Conservation (phyloP, 2,329 filamentous ascomycete genomes). For the Onygenales sp. region DNA sequence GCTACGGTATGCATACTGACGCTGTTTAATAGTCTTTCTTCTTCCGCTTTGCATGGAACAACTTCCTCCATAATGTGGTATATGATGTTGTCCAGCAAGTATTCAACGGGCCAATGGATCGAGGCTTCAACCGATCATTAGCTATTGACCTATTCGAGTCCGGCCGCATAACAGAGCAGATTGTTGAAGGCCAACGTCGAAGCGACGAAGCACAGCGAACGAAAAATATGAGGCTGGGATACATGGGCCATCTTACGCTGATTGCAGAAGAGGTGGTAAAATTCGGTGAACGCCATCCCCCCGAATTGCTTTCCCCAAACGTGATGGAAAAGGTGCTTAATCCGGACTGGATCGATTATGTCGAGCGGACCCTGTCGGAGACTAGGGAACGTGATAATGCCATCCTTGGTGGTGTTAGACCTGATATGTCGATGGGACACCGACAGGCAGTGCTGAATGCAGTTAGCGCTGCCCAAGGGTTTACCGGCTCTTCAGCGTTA, state of each 20-base stretch:
- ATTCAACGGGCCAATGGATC: slow-evolving; percentile 96
- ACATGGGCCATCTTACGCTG: slow-evolving; percentile 95
- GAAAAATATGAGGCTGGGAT: slow-evolving; percentile 84
- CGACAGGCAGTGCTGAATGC: slow-evolving; percentile 57
- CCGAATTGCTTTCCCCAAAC: slow-evolving; percentile 71
- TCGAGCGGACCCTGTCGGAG: slow-evolving; percentile 84
- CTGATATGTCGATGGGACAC: slow-evolving; percentile 77
- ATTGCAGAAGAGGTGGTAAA: slow-evolving; percentile 98
- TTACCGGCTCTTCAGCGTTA: slow-evolving; percentile 57
- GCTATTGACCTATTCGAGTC: slow-evolving; percentile 89
- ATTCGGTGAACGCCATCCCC: slow-evolving; percentile 88
- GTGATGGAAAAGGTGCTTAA: slow-evolving; percentile 85
- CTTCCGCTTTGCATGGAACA: slow-evolving; percentile 98
- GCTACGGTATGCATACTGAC: slow-evolving; percentile 3
- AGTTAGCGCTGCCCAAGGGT: slow-evolving; percentile 47
- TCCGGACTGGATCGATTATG: slow-evolving; percentile 86
- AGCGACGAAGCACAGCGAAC: slow-evolving; percentile 78
- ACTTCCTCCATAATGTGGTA: slow-evolving; percentile 97
- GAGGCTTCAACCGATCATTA: slow-evolving; percentile 80
- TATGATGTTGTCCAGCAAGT: slow-evolving; percentile 99
- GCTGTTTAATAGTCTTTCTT: slow-evolving; percentile 67
- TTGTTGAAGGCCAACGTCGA: slow-evolving; percentile 78
- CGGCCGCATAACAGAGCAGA: slow-evolving; percentile 79
- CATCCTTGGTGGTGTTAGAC: slow-evolving; percentile 90
- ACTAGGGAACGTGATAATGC: slow-evolving; percentile 94